Evolutionary conservation across 495 filamentous ascomycete genomes (phyloP), one percentile per base, ranked within the genome.

Genomic region (Penicillium fimorum): DNA sequence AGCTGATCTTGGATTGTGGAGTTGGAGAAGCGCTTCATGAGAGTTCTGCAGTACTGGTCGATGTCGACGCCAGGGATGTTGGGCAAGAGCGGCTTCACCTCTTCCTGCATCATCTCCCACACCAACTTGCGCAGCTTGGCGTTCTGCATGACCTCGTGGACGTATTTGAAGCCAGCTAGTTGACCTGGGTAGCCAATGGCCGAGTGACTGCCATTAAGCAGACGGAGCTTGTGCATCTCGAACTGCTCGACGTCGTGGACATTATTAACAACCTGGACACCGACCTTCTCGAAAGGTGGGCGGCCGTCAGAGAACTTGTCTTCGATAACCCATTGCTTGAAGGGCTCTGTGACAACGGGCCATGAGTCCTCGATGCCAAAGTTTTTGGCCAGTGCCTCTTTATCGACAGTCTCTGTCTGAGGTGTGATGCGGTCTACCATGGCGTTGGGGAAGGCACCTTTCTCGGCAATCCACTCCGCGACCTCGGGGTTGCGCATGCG

Each of bases 381-480:
- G 25, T 64, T 40, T 0, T 71, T 57, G 1, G 73, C 73, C 13
- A 79, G 74, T 2, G 62, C 53, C 9, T 32, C 51, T 42, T 76
- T 78, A 48, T 79, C 76, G 25, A 27, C 25, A 7, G 0, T 27
- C 44, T 58, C 55, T 18, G 76, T 79, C 60, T 76, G 74, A 8
- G 76, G 76, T 1, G 76, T 79, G 59, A 79, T 79, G 35, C 76
- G 75, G 63, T 79, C 76, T 45, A 79, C 76, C 76, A 79, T 79
- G 59, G 75, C 70, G 59, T 79, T 79, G 56, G 76, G 76, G 69
- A 79, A 79, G 55, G 61, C 64, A 42, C 67, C 75, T 29, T 74
- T 47, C 45, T 73, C 61, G 50, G 57, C 37, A 55, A 79, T 79
- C 75, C 75, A 79, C 41, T 70, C 50, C n/a, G 76, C 75, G 37